Percentiles rank a stretch among this genome's conserved stretches.
Conservation (phyloP, 495 filamentous ascomycete species). For the Trichodelitschia bisporula region DNA sequence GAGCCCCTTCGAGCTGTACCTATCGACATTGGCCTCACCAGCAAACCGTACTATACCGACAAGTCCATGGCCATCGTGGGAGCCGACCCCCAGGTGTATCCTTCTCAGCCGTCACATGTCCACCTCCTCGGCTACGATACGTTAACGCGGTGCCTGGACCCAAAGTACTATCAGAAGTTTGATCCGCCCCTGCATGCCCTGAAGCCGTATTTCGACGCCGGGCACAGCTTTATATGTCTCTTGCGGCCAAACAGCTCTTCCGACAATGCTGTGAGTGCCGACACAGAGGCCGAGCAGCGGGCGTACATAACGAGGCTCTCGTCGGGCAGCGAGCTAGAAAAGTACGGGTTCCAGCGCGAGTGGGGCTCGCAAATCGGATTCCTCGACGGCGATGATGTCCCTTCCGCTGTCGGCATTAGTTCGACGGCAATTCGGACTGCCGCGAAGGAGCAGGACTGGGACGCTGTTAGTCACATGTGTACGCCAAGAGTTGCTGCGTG, state of each 20-base stretch:
- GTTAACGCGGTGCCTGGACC: slow-evolving; percentile 53
- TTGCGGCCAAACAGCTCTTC: slow-evolving; percentile 25
- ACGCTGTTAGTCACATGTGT: slow-evolving; percentile 34
- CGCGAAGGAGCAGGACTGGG: slow-evolving; percentile 23
- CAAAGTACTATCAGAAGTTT: slow-evolving; percentile 55
- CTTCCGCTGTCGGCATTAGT: slow-evolving; percentile 31
- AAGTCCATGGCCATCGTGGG: slow-evolving; percentile 46
- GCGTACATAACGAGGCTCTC: background rate
- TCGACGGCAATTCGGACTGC: slow-evolving; percentile 59
- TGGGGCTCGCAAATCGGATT: background rate
- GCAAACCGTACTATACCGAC: slow-evolving; percentile 60
- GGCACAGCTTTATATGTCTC: slow-evolving; percentile 46
- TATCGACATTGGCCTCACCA: slow-evolving; percentile 65
- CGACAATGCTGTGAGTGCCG: background rate
- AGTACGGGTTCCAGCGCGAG: background rate
- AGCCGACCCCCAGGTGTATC: slow-evolving; percentile 22
- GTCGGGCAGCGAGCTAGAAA: background rate
- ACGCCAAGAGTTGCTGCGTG: slow-evolving; percentile 35
- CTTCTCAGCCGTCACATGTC: slow-evolving; percentile 30
- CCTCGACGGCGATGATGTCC: background rate
- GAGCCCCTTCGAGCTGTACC: slow-evolving; percentile 1
- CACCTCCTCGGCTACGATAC: slow-evolving; percentile 82
- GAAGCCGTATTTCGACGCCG: slow-evolving; percentile 37
- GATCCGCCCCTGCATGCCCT: slow-evolving; percentile 28
- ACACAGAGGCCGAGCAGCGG: background rate